A percentile compares a stretch with the other conserved stretches of the same genome.
Evolutionary conservation across 805 yeast genomes (phyloP).

Genomic region (Babjeviella inositovora): DNA sequence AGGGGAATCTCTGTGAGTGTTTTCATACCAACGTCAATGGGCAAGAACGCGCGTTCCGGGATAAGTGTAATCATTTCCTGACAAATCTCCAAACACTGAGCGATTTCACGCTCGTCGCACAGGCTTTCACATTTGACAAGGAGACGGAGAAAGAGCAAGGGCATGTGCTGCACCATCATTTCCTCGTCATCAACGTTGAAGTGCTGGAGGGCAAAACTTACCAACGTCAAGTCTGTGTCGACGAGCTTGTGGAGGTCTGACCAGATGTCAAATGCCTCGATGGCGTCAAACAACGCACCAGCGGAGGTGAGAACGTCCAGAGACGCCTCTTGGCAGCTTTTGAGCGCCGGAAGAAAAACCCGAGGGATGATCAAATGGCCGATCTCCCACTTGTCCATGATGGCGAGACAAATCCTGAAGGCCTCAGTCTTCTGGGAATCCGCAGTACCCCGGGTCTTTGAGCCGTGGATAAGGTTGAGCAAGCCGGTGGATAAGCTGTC

Average conservation of each 20-base stretch:
- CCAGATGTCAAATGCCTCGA: constrained; percentile 76
- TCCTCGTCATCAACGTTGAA: constrained; percentile 82
- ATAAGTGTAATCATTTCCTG: constrained; percentile 29
- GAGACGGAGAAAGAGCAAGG: constrained; percentile 41
- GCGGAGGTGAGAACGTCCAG: constrained; percentile 41
- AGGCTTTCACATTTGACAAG: constrained; percentile 13
- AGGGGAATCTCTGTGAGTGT: constrained; percentile 5
- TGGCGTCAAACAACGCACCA: constrained; percentile 65
- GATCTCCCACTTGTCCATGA: constrained; percentile 92
- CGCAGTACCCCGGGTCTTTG: constrained; percentile 10
- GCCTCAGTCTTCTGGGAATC: constrained; percentile 24
- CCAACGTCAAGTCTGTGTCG: constrained; percentile 21
- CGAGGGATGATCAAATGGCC: constrained; percentile 61
- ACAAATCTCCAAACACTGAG: constrained; percentile 20
- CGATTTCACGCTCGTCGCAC: too few relatives aligned
- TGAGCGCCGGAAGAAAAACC: constrained; percentile 49
- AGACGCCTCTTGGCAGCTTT: constrained; percentile 10
- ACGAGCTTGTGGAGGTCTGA: constrained; percentile 33
- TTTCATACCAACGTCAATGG: constrained; percentile 32
- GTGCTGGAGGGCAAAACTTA: constrained; percentile 40
- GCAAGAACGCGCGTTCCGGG: constrained; percentile 49
- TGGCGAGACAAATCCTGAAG: constrained; percentile 48
- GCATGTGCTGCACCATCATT: constrained; percentile 62
- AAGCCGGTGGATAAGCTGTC: constrained; percentile 35
- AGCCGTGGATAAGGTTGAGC: constrained; percentile 20